phyloP scores from a whole-genome alignment of 1,284 basidiomycete genomes.

The Mycosarcoma mackinlayi region DNA sequence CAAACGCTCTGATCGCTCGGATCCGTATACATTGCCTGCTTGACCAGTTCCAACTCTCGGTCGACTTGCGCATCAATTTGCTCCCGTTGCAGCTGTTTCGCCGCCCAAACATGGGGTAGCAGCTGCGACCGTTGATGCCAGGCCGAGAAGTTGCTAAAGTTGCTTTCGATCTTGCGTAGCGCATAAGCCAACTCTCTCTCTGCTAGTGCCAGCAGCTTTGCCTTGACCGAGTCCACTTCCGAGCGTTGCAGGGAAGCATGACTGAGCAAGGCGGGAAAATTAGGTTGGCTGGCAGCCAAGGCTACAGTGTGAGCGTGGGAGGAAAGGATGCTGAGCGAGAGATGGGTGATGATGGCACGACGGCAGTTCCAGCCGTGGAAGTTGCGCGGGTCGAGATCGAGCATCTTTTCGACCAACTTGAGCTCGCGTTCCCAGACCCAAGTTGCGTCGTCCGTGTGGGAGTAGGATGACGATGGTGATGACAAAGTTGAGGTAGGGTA shows the following conservation, averaged over 20 bases:
- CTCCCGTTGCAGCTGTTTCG: slow-evolving; percentile 67
- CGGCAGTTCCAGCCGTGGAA: slow-evolving; percentile 67
- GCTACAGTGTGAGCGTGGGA: not conserved
- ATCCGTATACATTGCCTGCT: slow-evolving; percentile 95
- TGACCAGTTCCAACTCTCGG: slow-evolving; percentile 89
- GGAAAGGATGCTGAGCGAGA: slow-evolving; percentile 36
- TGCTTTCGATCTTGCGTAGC: slow-evolving; percentile 87
- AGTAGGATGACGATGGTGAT: not conserved
- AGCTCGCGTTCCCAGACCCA: slow-evolving; percentile 61
- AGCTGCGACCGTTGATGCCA: slow-evolving; percentile 97
- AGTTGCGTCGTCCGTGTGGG: not conserved
- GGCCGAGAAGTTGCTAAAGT: slow-evolving; percentile 97
- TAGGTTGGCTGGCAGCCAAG: not conserved
- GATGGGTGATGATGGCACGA: slow-evolving; percentile 53
- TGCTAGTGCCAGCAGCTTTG: slow-evolving; percentile 36
- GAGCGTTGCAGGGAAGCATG: not conserved
- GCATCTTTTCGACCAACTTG: slow-evolving; percentile 63
- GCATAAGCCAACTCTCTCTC: slow-evolving; percentile 71
- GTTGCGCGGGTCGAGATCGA: slow-evolving; percentile 64
- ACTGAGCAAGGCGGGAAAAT: slow-evolving; percentile 24
- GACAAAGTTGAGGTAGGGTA: slow-evolving; percentile 21
- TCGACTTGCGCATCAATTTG: slow-evolving; percentile 20
- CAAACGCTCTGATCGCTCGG: slow-evolving; percentile 95
- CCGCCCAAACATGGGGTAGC: slow-evolving; percentile 77
- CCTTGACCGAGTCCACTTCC: not conserved